Conservation (phyloP, 1,139 yeast species). For the Pichia sp. region DNA sequence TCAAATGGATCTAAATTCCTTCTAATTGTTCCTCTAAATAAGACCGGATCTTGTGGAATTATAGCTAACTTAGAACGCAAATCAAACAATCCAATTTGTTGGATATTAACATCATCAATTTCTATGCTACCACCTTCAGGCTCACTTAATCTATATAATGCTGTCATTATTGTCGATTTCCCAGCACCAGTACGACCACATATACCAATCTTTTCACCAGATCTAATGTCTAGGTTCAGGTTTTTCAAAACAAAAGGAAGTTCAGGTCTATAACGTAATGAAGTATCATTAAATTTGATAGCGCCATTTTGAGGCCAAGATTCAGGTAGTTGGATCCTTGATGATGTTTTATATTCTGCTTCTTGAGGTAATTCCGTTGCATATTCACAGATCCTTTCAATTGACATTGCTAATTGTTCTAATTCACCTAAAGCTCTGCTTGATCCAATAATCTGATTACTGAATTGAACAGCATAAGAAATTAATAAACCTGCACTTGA, state of each 20-base stretch:
- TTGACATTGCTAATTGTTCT: slow-evolving; percentile 80
- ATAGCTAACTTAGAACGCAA: slow-evolving; percentile 35
- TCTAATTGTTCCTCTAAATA: slow-evolving; percentile 37
- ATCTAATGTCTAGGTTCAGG: slow-evolving; percentile 30
- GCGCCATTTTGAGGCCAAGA: slow-evolving; percentile 45
- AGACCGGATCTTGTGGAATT: slow-evolving; percentile 42
- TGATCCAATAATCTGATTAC: slow-evolving; percentile 45
- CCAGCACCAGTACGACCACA: slow-evolving; percentile 45
- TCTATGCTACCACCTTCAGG: slow-evolving; percentile 25
- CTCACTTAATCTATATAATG: slow-evolving; percentile 36
- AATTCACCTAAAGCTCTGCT: slow-evolving; percentile 57
- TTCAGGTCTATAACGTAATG: slow-evolving; percentile 63
- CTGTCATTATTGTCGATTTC: slow-evolving; percentile 39
- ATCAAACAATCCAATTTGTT: slow-evolving; percentile 31
- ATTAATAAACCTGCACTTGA: slow-evolving; percentile 46
- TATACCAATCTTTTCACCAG: slow-evolving; percentile 37
- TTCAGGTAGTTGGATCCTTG: slow-evolving; percentile 15
- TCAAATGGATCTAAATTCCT: slow-evolving; percentile 39
- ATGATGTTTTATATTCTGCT: slow-evolving; percentile 37
- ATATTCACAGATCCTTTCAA: slow-evolving; percentile 71
- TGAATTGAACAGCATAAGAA: slow-evolving; percentile 46
- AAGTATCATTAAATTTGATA: slow-evolving; percentile 44
- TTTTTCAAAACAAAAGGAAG: slow-evolving; percentile 43
- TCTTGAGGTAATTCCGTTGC: slow-evolving; percentile 66
- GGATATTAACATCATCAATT: slow-evolving; percentile 35